Evolutionary conservation across 202 grass and related monocot genomes (phyloP).

Genomic region (Zoysia matrella): DNA sequence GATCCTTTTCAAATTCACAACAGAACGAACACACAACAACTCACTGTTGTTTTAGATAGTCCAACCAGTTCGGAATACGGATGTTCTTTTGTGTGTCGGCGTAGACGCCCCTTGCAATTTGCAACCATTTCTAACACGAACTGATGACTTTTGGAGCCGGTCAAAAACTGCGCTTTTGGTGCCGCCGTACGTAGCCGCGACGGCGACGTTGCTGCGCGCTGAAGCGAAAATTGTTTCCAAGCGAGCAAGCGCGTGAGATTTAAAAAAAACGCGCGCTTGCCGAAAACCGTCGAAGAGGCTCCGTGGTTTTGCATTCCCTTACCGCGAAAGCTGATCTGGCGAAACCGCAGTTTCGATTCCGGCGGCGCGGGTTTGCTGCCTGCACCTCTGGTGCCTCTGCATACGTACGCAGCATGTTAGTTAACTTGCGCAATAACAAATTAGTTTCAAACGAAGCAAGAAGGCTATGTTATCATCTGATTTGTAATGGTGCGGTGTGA

Average conservation of each 20-base stretch:
- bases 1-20: too few relatives aligned
- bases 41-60: background rate
- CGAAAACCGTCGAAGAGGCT: constrained; percentile 45
- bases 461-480: background rate
- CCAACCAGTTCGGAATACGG: background rate
- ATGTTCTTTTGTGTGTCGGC: background rate
- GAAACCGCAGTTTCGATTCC: constrained; percentile 27
- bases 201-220: constrained; percentile 8
- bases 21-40: background rate
- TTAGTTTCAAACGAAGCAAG: background rate
- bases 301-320: constrained; percentile 39
- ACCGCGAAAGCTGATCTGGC: constrained; percentile 23
- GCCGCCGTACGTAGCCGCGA: constrained; percentile 1
- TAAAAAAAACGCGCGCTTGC: background rate
- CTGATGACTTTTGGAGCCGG: too few relatives aligned
- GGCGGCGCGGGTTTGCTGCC: background rate
- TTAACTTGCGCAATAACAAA: background rate
- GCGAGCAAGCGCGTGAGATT: constrained; percentile 2
- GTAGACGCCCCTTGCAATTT: background rate
- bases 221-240: background rate
- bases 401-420: background rate
- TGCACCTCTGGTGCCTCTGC: background rate
- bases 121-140: background rate
- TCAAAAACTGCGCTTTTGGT: constrained; percentile 19
- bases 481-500: background rate